These are phyloP conservation scores for Annulohypoxylon nitens DNA, from an alignment of 495 filamentous ascomycete genomes.

Conservation along the genomic window DNA sequence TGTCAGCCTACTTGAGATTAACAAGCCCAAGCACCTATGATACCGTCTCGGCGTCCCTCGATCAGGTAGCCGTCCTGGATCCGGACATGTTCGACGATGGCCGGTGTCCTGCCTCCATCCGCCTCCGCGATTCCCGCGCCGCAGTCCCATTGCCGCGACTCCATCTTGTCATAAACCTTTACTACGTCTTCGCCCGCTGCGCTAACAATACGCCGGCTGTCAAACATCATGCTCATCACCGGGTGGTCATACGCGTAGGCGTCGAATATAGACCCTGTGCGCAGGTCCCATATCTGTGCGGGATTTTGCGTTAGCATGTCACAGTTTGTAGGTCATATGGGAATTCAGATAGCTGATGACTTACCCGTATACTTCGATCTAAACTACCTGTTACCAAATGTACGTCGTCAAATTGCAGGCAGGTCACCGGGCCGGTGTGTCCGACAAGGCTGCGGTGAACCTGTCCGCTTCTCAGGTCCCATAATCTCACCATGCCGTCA, in stretches of 20 bases:
- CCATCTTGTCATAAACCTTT: conserved; percentile 98
- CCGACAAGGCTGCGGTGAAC: conserved; percentile 96
- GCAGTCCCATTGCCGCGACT: conserved; percentile 97
- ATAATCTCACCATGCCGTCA: conserved; percentile 96
- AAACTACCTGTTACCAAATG: conserved; percentile 94
- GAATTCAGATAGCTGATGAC: conserved; percentile 48
- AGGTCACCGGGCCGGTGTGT: conserved; percentile 95
- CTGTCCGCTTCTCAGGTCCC: conserved; percentile 96
- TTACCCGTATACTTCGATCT: conserved; percentile 93
- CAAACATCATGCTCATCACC: conserved; percentile 98
- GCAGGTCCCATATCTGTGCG: conserved; percentile 95
- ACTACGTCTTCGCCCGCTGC: conserved; percentile 92
- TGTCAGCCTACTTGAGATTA: conserved; percentile 52
- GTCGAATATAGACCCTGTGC: conserved; percentile 94
- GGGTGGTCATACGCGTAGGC: conserved; percentile 95
- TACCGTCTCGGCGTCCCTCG: conserved; percentile 89
- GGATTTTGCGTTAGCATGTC: conserved; percentile 20
- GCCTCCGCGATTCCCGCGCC: conserved; percentile 79
- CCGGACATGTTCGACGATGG: conserved; percentile 86
- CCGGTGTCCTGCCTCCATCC: conserved; percentile 70
- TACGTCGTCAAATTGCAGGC: conserved; percentile 95
- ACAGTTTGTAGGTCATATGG: neutral
- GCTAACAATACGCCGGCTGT: conserved; percentile 88
- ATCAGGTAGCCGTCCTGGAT: conserved; percentile 95
- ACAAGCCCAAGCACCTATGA: conserved; percentile 93